These are phyloP conservation scores for Benincasa hispida DNA, from an alignment of 306 rosid genomes.

Conservation along the genomic window DNA sequence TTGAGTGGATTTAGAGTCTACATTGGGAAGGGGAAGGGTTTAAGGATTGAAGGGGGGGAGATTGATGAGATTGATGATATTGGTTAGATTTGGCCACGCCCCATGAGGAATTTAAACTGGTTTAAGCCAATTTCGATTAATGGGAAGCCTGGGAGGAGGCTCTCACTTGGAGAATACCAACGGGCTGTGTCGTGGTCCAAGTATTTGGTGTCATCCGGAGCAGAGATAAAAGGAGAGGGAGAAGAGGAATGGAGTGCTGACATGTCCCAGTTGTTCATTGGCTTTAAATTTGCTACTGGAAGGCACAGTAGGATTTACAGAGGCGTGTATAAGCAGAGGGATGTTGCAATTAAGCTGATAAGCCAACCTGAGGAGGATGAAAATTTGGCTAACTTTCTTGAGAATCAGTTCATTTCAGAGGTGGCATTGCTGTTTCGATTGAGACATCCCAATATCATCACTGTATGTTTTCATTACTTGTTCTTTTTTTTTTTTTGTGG, in stretches of 20 bases:
- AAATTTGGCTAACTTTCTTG: conserved; percentile 55
- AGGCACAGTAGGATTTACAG: conserved; percentile 88
- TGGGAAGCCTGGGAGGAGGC: conserved; percentile 36
- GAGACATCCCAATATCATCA: conserved; percentile 73
- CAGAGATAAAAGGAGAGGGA: conserved; percentile 73
- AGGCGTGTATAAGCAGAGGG: conserved; percentile 62
- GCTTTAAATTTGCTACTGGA: conserved; percentile 71
- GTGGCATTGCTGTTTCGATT: conserved; percentile 62
- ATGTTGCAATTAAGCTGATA: conserved; percentile 81
- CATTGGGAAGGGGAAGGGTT: background rate
- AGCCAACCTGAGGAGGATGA: conserved; percentile 90
- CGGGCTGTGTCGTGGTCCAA: conserved; percentile 97
- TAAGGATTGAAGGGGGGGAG: background rate
- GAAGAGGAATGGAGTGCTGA: conserved; percentile 97
- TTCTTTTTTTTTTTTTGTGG: background rate
- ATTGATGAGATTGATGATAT: conserved; percentile 30
- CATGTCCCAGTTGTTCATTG: conserved; percentile 73
- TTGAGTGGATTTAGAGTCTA: background rate
- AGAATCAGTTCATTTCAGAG: conserved; percentile 77
- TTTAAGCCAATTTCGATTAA: conserved; percentile 38
- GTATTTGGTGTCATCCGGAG: conserved; percentile 77
- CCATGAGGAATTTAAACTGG: conserved; percentile 28
- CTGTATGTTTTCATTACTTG: conserved; percentile 38
- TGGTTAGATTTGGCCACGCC: conserved; percentile 17
- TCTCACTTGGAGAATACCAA: conserved; percentile 70